A percentile compares a stretch with the other conserved stretches of the same genome.
Conservation (phyloP, 306 rosid genomes). For the Parietaria judaica region DNA sequence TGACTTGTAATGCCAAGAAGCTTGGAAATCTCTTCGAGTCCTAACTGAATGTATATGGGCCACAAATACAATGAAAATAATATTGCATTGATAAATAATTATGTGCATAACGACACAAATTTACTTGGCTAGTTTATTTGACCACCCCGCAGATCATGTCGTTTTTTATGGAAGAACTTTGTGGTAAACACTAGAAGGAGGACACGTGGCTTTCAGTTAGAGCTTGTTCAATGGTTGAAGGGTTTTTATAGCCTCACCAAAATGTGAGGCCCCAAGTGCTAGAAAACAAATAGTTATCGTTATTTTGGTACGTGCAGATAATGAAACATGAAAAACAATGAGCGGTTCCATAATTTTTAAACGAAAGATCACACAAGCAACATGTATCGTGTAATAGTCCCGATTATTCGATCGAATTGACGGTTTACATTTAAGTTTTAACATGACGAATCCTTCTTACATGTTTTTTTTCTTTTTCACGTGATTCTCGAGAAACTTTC, state of each 20-base stretch:
- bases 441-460: too few species aligned
- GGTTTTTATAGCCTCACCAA: neutral
- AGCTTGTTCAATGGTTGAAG: neutral
- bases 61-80: neutral
- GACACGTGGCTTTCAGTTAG: constrained; percentile 7
- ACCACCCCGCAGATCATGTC: neutral
- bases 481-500: too few species aligned
- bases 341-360: too few species aligned
- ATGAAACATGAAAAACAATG: too few species aligned
- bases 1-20: neutral
- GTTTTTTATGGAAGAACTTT: neutral
- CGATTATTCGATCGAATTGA: too few species aligned
- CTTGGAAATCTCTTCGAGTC: neutral
- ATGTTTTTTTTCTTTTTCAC: too few species aligned
- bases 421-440: too few species aligned
- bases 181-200: constrained; percentile 2
- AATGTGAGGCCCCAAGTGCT: constrained; percentile 2
- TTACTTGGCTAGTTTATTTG: neutral
- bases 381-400: too few species aligned
- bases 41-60: neutral
- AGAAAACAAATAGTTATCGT: neutral
- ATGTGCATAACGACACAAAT: neutral
- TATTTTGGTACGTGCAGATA: too few species aligned
- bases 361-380: too few species aligned
- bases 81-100: neutral